Percentiles rank a stretch among this genome's conserved stretches.
phyloP scores from a whole-genome alignment of 2,329 filamentous ascomycete genomes.

The Hysterium pulicare region DNA sequence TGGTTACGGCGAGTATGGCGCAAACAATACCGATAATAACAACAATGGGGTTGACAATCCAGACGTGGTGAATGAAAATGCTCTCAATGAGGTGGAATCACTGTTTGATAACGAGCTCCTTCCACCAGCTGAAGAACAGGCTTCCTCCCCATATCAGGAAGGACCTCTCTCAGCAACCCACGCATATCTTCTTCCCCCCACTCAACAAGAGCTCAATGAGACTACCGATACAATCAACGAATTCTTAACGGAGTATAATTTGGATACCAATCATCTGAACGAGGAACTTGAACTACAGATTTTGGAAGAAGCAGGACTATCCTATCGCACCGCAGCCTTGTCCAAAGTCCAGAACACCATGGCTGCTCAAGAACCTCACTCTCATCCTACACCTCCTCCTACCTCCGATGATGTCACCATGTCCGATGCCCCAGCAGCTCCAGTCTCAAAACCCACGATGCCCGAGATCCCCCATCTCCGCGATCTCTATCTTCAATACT shows the following conservation, averaged over 20 bases:
- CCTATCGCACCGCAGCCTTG: too few species aligned
- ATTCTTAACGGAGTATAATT: neutral
- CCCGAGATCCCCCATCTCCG: slow-evolving; percentile 11
- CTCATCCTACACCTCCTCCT: neutral
- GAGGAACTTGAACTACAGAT: neutral
- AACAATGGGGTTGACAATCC: too few species aligned
- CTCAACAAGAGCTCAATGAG: neutral
- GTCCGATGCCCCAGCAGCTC: neutral
- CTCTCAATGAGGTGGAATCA: too few species aligned
- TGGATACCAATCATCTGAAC: neutral
- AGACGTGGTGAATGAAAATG: too few species aligned
- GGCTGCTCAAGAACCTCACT: neutral
- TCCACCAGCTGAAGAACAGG: too few species aligned
- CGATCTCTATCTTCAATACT: slow-evolving; percentile 12
- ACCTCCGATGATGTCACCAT: neutral
- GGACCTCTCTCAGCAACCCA: neutral
- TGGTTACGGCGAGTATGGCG: too few species aligned
- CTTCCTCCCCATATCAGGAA: too few species aligned
- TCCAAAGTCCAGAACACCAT: neutral
- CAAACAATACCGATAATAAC: too few species aligned
- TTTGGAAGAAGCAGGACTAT: neutral
- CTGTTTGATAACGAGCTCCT: too few species aligned
- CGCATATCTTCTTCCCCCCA: neutral
- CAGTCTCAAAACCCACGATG: slow-evolving; percentile 6
- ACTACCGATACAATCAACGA: neutral